A percentile compares a stretch with the other conserved stretches of the same genome.
These are phyloP conservation scores for Vararia minispora DNA, from an alignment of 768 basidiomycete species.

Conservation along the genomic window DNA sequence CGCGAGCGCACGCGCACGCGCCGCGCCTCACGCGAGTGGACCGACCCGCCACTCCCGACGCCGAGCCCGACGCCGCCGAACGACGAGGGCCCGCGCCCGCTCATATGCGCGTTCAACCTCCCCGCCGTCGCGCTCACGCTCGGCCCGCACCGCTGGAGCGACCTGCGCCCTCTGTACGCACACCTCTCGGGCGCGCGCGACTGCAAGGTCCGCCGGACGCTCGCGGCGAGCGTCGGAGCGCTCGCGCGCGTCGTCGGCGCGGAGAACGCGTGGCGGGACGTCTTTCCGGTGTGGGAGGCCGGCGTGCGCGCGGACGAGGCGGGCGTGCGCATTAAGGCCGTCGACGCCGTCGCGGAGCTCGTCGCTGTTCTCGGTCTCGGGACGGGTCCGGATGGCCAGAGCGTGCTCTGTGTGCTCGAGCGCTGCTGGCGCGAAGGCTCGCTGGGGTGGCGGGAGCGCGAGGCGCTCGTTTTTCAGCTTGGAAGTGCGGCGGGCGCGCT, in stretches of 20 bases:
- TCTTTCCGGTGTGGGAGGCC: slow-evolving; percentile 64
- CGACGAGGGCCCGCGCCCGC: slow-evolving; percentile 58
- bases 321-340: slow-evolving; percentile 59
- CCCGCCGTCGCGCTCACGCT: slow-evolving; percentile 84
- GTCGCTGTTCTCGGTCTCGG: slow-evolving; percentile 36
- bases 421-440: slow-evolving; percentile 44
- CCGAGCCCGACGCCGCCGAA: slow-evolving; percentile 19
- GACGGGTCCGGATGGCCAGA: slow-evolving; percentile 31
- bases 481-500: slow-evolving; percentile 29
- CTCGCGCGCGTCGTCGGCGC: slow-evolving; percentile 77
- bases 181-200: slow-evolving; percentile 49
- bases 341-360: slow-evolving; percentile 55
- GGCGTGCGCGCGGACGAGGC: slow-evolving; percentile 45
- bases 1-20: not conserved
- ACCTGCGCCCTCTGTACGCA: slow-evolving; percentile 58
- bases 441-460: slow-evolving; percentile 71
- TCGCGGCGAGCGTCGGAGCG: slow-evolving; percentile 85
- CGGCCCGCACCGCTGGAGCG: slow-evolving; percentile 63
- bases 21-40: slow-evolving; percentile 7
- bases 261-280: slow-evolving; percentile 52
- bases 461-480: slow-evolving; percentile 52
- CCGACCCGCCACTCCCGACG: slow-evolving; percentile 4
- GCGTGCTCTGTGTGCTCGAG: slow-evolving; percentile 30
- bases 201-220: slow-evolving; percentile 59
- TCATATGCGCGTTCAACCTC: slow-evolving; percentile 83